Conservation (phyloP, 2,329 filamentous ascomycete species). For the Fusarium siculi region DNA sequence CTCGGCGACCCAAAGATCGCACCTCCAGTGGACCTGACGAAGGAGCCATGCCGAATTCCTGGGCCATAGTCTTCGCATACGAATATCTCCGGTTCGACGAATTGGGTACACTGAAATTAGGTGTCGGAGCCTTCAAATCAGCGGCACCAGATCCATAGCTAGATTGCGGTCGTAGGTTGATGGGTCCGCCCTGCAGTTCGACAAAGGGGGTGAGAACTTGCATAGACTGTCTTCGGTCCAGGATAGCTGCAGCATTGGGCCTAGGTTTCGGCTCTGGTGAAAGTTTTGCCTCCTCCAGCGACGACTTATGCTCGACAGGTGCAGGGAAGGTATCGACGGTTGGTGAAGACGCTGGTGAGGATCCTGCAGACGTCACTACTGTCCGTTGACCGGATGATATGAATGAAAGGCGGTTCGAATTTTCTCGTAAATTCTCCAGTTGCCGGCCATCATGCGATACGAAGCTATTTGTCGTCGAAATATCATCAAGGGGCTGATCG, state of each 20-base stretch:
- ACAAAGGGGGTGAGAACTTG: constrained; percentile 58
- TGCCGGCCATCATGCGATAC: constrained; percentile 68
- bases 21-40: constrained; percentile 32
- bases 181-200: constrained; percentile 50
- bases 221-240: constrained; percentile 63
- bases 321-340: constrained; percentile 60
- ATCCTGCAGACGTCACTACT: constrained; percentile 65
- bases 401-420: constrained; percentile 66
- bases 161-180: constrained; percentile 38
- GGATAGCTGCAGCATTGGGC: constrained; percentile 64
- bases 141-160: constrained; percentile 25
- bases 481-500: constrained; percentile 61
- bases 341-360: constrained; percentile 67
- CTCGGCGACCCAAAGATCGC: constrained; percentile 36
- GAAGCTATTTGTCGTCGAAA: constrained; percentile 67
- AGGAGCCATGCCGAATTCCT: constrained; percentile 26
- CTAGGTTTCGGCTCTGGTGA: constrained; percentile 54
- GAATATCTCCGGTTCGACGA: constrained; percentile 59
- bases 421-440: constrained; percentile 67
- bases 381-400: constrained; percentile 71
- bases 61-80: constrained; percentile 46
- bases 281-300: constrained; percentile 37
- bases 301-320: constrained; percentile 32
- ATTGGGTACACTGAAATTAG: constrained; percentile 66
- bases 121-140: constrained; percentile 46